phyloP scores from a whole-genome alignment of 1,284 basidiomycete species.

The Heterobasidion annosum region DNA sequence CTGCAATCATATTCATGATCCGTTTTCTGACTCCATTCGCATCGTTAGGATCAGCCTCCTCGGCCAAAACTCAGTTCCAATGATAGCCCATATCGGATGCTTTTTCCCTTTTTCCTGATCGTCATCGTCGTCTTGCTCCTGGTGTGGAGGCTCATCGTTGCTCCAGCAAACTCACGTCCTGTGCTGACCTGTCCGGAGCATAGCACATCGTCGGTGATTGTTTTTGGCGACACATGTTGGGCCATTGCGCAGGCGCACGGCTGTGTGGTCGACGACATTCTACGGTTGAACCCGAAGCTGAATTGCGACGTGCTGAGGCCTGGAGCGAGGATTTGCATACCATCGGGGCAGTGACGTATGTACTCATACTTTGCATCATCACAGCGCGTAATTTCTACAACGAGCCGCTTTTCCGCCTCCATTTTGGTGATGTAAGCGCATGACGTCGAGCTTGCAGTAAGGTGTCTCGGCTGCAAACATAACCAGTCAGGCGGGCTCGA shows the following conservation, averaged over 20 bases:
- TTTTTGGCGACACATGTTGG: conserved; percentile 66
- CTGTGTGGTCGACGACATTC: conserved; percentile 45
- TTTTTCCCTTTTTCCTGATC: conserved; percentile 70
- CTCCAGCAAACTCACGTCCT: conserved; percentile 15
- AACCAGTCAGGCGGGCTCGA: neutral
- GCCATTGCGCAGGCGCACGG: conserved; percentile 44
- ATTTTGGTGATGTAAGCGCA: neutral
- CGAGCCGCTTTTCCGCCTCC: neutral
- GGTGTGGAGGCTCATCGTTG: conserved; percentile 54
- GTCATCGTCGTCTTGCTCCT: conserved; percentile 57
- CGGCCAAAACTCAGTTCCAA: conserved; percentile 20
- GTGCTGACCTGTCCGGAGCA: conserved; percentile 37
- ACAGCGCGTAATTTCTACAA: neutral
- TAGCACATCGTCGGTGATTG: conserved; percentile 38
- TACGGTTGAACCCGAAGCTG: conserved; percentile 42
- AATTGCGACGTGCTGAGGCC: conserved; percentile 50
- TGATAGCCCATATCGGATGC: conserved; percentile 44
- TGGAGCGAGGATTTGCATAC: conserved; percentile 53
- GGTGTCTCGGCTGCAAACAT: neutral
- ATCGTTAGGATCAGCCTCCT: conserved; percentile 16
- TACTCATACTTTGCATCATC: neutral
- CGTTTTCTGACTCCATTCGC: conserved; percentile 1
- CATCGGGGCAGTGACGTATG: conserved; percentile 10
- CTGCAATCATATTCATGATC: neutral
- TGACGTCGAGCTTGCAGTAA: neutral